Percentiles rank a stretch among this genome's conserved stretches.
Evolutionary conservation across 2,329 filamentous ascomycete genomes (phyloP).

Genomic region (Cladosporium phlei): DNA sequence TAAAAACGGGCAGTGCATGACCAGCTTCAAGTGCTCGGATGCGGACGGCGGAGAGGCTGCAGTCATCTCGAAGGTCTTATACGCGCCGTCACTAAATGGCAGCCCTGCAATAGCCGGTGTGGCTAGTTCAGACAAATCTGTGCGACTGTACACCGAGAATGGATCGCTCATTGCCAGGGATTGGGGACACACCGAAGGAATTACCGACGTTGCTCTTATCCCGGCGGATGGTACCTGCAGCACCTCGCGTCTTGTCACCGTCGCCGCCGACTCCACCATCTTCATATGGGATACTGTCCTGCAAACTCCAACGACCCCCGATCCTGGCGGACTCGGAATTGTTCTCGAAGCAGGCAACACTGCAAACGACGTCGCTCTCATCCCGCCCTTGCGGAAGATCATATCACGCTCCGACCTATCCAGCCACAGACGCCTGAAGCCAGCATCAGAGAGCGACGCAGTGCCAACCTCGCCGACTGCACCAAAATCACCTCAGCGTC

Average conservation of each 20-base stretch:
- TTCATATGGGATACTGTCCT: slow-evolving; percentile 42
- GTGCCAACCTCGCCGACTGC: slow-evolving; percentile 34
- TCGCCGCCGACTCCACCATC: slow-evolving; percentile 48
- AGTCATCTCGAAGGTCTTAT: slow-evolving; percentile 71
- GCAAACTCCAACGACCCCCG: slow-evolving; percentile 5
- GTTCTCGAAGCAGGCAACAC: slow-evolving; percentile 3
- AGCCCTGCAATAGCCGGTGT: slow-evolving; percentile 74
- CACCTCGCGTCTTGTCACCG: slow-evolving; percentile 39
- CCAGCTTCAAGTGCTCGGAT: slow-evolving; percentile 78
- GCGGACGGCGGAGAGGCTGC: slow-evolving; percentile 75
- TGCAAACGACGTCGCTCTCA: neutral
- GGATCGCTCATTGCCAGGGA: slow-evolving; percentile 79
- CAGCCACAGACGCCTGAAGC: slow-evolving; percentile 56
- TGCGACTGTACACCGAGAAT: slow-evolving; percentile 80
- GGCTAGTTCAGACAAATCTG: slow-evolving; percentile 92
- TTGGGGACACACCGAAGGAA: slow-evolving; percentile 91
- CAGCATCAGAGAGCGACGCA: slow-evolving; percentile 30
- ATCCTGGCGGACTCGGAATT: slow-evolving; percentile 3
- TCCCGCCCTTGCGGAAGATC: slow-evolving; percentile 78
- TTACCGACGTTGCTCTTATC: slow-evolving; percentile 75
- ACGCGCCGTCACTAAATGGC: slow-evolving; percentile 52
- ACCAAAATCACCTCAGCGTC: slow-evolving; percentile 46
- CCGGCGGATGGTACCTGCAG: slow-evolving; percentile 36
- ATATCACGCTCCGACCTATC: slow-evolving; percentile 83
- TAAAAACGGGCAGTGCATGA: slow-evolving; percentile 62